A percentile compares a stretch with the other conserved stretches of the same genome.
Evolutionary conservation across 192 early-diverging fungal species (phyloP).

Genomic region (Spinellus fusiger): DNA sequence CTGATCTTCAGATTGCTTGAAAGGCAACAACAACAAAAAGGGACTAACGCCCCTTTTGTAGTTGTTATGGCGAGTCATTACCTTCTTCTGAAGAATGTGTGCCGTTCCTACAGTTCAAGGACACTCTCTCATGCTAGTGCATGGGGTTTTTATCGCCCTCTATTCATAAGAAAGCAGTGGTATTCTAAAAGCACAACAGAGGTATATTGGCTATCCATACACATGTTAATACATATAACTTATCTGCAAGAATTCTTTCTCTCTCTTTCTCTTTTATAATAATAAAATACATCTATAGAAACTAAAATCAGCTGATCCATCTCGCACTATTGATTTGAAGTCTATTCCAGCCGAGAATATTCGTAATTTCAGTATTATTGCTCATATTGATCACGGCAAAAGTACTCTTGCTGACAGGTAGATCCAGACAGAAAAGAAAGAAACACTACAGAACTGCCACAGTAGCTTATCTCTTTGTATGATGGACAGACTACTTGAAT

Average conservation of each 20-base stretch:
- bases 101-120: no score
- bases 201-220: not conserved
- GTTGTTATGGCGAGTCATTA: no score
- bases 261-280: not conserved
- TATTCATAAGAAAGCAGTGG: constrained; percentile 8
- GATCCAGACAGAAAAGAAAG: no score
- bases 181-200: constrained; percentile 22
- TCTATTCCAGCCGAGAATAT: constrained; percentile 73
- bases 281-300: constrained; percentile 22
- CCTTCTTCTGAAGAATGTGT: no score
- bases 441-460: no score
- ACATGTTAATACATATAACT: not conserved
- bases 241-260: not conserved
- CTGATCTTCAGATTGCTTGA: no score
- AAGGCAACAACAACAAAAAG: no score
- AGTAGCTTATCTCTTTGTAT: no score
- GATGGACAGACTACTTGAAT: constrained; percentile 68
- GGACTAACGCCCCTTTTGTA: no score
- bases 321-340: constrained; percentile 46
- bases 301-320: constrained; percentile 30
- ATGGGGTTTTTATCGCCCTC: no score
- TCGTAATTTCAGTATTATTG: constrained; percentile 90
- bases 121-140: no score
- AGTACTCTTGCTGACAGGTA: constrained; percentile 85
- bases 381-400: constrained; percentile 87